Evolutionary conservation across 2,329 filamentous ascomycete genomes (phyloP).

Genomic region (Falciphora oryzae): DNA sequence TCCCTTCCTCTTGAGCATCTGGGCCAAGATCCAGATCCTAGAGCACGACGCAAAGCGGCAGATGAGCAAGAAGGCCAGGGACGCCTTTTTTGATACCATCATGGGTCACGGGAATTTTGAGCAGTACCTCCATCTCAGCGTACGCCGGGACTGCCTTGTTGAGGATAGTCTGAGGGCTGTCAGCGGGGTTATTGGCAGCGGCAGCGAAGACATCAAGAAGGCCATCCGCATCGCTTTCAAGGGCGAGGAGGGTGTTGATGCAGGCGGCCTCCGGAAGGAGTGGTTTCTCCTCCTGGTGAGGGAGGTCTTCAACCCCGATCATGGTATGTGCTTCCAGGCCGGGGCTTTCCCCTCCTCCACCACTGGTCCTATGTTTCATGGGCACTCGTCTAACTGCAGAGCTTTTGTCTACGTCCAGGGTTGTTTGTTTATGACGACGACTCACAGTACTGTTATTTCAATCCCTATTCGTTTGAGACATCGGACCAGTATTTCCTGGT

Average conservation of each 20-base stretch:
- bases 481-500: slow-evolving; percentile 90
- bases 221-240: slow-evolving; percentile 77
- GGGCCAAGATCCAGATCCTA: slow-evolving; percentile 85
- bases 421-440: slow-evolving; percentile 91
- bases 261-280: slow-evolving; percentile 83
- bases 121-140: slow-evolving; percentile 67
- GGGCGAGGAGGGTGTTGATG: slow-evolving; percentile 88
- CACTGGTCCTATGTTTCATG: background rate
- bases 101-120: slow-evolving; percentile 67
- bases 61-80: slow-evolving; percentile 82
- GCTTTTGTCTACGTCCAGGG: slow-evolving; percentile 41
- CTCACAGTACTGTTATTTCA: slow-evolving; percentile 88
- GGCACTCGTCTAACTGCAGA: background rate
- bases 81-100: slow-evolving; percentile 88
- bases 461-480: slow-evolving; percentile 81
- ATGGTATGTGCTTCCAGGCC: slow-evolving; percentile 52
- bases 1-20: slow-evolving; percentile 85
- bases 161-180: slow-evolving; percentile 83
- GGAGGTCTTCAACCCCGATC: slow-evolving; percentile 85
- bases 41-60: slow-evolving; percentile 83
- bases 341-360: background rate
- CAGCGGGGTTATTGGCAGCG: slow-evolving; percentile 75
- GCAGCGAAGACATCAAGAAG: slow-evolving; percentile 84
- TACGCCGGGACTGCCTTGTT: slow-evolving; percentile 79
- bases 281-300: slow-evolving; percentile 87